Evolutionary conservation across 176 grass and related monocot species (phyloP).

Genomic region (Rhynchospora pubera): DNA sequence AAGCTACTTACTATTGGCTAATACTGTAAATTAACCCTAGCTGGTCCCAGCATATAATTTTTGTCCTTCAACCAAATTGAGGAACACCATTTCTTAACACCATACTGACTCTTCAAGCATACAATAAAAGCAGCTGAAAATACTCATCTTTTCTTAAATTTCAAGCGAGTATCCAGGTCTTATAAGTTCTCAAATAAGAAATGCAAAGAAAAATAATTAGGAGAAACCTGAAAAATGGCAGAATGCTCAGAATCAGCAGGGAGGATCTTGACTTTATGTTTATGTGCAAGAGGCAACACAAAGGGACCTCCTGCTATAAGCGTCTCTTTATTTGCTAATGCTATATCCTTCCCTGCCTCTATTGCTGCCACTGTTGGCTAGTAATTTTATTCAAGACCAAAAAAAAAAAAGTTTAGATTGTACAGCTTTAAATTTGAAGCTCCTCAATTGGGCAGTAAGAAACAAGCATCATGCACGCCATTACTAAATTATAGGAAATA

Average conservation of each 20-base stretch:
- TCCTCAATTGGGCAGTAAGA: neutral
- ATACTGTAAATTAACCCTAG: neutral
- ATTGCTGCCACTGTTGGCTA: constrained; percentile 98
- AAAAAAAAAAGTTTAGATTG: neutral
- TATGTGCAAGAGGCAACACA: constrained; percentile 93
- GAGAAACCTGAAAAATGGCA: constrained; percentile 91
- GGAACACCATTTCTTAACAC: neutral
- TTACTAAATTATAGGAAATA: neutral
- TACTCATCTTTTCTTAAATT: neutral
- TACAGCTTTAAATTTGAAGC: neutral
- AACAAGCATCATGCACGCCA: too few species aligned
- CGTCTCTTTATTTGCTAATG: constrained; percentile 93
- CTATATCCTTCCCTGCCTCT: constrained; percentile 95
- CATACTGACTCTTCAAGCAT: neutral
- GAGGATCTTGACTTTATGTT: constrained; percentile 97
- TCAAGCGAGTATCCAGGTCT: neutral
- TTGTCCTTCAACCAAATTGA: neutral
- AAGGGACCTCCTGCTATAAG: constrained; percentile 99
- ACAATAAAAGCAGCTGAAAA: neutral
- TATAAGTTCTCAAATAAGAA: neutral
- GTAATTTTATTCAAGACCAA: neutral
- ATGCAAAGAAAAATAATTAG: neutral
- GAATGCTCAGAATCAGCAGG: constrained; percentile 99
- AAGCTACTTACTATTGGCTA: neutral
- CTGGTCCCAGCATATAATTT: neutral